These are phyloP conservation scores for Cornus controversa DNA, from an alignment of 148 eudicot species.

Conservation along the genomic window DNA sequence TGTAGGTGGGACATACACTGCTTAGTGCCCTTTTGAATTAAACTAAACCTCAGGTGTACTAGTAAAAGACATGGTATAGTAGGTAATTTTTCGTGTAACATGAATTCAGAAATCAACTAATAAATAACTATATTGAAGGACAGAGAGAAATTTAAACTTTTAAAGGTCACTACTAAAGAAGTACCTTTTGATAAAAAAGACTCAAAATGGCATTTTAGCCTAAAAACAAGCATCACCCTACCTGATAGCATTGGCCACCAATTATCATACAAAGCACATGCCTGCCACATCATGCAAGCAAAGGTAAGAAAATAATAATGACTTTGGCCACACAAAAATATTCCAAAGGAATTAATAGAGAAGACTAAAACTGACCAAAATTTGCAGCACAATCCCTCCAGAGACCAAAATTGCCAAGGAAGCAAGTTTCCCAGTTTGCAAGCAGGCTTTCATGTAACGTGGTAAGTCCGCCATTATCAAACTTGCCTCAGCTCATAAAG, in stretches of 20 bases:
- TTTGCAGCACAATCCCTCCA: slow-evolving; percentile 72
- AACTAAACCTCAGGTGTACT: too few relatives aligned
- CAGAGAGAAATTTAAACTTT: too few relatives aligned
- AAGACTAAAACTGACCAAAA: slow-evolving; percentile 52
- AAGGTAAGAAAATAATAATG: slow-evolving; percentile 1
- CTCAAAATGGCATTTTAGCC: not conserved
- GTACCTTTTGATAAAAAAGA: not conserved
- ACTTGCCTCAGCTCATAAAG: slow-evolving; percentile 34
- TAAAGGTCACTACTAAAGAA: too few relatives aligned
- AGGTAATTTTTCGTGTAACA: too few relatives aligned
- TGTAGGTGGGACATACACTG: too few relatives aligned
- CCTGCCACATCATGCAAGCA: slow-evolving; percentile 47
- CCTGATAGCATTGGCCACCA: slow-evolving; percentile 99
- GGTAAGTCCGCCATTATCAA: slow-evolving; percentile 68
- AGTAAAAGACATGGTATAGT: too few relatives aligned
- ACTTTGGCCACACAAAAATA: not conserved
- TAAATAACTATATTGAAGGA: too few relatives aligned
- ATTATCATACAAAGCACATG: slow-evolving; percentile 90
- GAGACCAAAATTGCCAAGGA: slow-evolving; percentile 73
- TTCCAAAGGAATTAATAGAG: not conserved
- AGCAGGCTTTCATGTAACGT: slow-evolving; percentile 54
- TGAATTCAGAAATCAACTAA: too few relatives aligned
- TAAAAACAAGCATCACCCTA: slow-evolving; percentile 15
- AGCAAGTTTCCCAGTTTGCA: slow-evolving; percentile 81
- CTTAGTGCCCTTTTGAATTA: too few relatives aligned